Percentiles rank a stretch among this genome's conserved stretches.
Evolutionary conservation across 108 stramenopile genomes (phyloP).

Genomic region (Licmophora abbreviata): DNA sequence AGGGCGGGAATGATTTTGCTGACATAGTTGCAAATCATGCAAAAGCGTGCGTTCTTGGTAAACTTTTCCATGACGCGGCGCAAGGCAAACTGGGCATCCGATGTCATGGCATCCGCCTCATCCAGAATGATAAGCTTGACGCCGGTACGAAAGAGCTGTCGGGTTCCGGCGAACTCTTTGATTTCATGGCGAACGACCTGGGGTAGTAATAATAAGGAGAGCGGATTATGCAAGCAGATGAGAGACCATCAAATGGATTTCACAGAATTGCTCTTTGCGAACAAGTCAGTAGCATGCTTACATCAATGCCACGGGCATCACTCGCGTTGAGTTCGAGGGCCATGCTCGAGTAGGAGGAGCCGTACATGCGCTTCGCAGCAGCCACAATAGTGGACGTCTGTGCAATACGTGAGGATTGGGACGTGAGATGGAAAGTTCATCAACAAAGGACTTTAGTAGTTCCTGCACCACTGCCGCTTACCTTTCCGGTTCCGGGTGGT

Average conservation of each 20-base stretch:
- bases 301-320: conserved; percentile 83
- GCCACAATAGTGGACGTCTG: conserved; percentile 92
- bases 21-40: conserved; percentile 95
- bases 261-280: not conserved
- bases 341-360: conserved; percentile 72
- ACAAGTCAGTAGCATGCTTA: conserved; percentile 4
- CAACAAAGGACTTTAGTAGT: not conserved
- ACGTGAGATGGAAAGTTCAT: not conserved
- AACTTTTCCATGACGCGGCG: conserved; percentile 89
- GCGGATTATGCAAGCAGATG: conserved; percentile 27
- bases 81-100: conserved; percentile 89
- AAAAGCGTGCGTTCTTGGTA: conserved; percentile 90
- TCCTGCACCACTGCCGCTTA: conserved; percentile 4
- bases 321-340: conserved; percentile 86
- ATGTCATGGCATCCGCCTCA: conserved; percentile 94
- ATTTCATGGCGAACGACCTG: conserved; percentile 90
- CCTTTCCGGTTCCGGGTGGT: conserved; percentile 73
- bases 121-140: conserved; percentile 90
- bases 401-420: conserved; percentile 17
- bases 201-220: conserved; percentile 15
- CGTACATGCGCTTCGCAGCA: conserved; percentile 92
- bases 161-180: conserved; percentile 92
- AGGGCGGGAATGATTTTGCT: conserved; percentile 94
- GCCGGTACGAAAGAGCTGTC: conserved; percentile 77
- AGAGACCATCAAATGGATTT: not conserved